phyloP scores from a whole-genome alignment of 257 asterid species.

The Phtheirospermum japonicum region DNA sequence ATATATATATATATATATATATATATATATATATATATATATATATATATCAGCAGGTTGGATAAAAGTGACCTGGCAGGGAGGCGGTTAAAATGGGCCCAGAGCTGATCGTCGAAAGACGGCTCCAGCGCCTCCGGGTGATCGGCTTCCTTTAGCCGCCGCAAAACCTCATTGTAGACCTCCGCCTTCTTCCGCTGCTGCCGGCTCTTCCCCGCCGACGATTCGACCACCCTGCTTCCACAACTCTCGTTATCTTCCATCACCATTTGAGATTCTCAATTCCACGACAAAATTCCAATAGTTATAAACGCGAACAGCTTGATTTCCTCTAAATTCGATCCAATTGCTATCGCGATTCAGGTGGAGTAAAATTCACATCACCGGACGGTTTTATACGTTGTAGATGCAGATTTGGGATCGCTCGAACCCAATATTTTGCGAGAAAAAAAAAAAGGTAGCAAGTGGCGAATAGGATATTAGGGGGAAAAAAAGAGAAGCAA shows the following conservation, averaged over 20 bases:
- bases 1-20: too few relatives aligned
- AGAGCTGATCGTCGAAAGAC: constrained; percentile 70
- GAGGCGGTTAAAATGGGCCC: constrained; percentile 92
- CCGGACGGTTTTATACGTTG: constrained; percentile 16
- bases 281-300: constrained; percentile 8
- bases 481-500: not conserved
- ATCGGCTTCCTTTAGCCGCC: constrained; percentile 69
- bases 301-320: constrained; percentile 14
- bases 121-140: constrained; percentile 71
- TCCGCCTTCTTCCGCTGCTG: constrained; percentile 61
- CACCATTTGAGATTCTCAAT: constrained; percentile 50
- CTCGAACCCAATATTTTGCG: too few relatives aligned
- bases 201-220: constrained; percentile 41
- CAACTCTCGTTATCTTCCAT: constrained; percentile 82
- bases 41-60: not conserved
- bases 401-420: too few relatives aligned
- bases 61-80: constrained; percentile 64
- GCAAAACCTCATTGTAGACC: constrained; percentile 87
- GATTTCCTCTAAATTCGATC: constrained; percentile 27
- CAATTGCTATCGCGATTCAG: constrained; percentile 24
- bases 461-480: constrained; percentile 19
- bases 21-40: too few relatives aligned
- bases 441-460: not conserved
- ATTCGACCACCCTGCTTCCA: constrained; percentile 72
- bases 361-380: constrained; percentile 24